Conservation (phyloP, 73 alveolate species). For the Tetrahymena elliotti region DNA sequence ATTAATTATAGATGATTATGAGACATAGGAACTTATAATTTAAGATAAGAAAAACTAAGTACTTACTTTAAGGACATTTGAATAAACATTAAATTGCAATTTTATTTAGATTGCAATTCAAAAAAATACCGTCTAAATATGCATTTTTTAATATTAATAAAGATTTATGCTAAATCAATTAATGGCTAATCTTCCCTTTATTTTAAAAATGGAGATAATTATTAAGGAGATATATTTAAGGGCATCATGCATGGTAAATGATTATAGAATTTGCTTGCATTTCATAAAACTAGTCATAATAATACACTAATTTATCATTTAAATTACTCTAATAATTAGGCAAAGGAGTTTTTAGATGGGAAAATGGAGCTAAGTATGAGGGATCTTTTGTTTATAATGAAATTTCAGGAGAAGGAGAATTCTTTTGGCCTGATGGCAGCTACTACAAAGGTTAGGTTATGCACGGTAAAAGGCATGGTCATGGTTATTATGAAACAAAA, state of each 20-base stretch:
- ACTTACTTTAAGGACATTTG: background rate
- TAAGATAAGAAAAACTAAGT: background rate
- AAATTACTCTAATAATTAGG: background rate
- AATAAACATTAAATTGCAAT: no score
- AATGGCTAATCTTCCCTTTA: background rate
- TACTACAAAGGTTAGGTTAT: slow-evolving; percentile 67
- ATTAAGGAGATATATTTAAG: background rate
- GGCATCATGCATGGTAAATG: background rate
- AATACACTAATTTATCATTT: no score
- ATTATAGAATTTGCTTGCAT: background rate
- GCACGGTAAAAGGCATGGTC: slow-evolving; percentile 23
- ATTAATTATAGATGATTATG: background rate
- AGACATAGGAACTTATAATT: background rate
- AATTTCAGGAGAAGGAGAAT: slow-evolving; percentile 73
- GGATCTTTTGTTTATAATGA: background rate
- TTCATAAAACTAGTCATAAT: background rate
- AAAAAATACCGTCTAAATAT: background rate
- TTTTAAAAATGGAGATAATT: background rate
- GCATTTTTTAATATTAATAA: background rate
- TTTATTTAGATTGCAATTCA: no score
- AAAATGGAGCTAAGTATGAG: background rate
- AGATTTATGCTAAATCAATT: background rate
- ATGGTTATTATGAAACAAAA: slow-evolving; percentile 19
- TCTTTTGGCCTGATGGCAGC: slow-evolving; percentile 86
- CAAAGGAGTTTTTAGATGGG: background rate